phyloP scores from a whole-genome alignment of 2,329 filamentous ascomycete genomes.

The Mycogone perniciosa region DNA sequence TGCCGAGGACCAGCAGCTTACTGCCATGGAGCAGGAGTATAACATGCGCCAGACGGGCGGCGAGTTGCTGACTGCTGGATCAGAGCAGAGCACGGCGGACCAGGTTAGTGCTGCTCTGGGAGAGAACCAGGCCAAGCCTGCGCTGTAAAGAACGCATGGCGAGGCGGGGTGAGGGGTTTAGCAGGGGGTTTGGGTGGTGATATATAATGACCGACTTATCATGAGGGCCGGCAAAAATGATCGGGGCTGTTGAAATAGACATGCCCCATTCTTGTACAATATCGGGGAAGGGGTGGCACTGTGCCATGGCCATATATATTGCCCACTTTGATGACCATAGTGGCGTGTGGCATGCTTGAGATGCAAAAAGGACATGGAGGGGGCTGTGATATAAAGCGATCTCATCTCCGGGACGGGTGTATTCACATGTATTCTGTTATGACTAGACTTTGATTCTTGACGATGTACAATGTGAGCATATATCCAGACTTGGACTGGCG shows the following conservation, averaged over 20 bases:
- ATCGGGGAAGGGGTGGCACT: background rate
- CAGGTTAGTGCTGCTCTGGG: conserved; percentile 46
- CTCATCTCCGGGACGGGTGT: conserved; percentile 16
- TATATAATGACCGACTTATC: background rate
- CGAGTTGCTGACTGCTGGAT: conserved; percentile 54
- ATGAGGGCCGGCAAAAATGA: background rate
- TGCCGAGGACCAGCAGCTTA: conserved; percentile 91
- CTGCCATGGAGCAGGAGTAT: conserved; percentile 97
- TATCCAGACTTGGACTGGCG: background rate
- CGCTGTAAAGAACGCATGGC: conserved; percentile 35
- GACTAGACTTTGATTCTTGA: conserved; percentile 3
- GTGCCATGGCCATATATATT: background rate
- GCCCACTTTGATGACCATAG: background rate
- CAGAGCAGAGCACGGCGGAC: conserved; percentile 40
- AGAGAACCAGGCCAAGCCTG: conserved; percentile 39
- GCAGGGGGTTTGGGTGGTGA: background rate
- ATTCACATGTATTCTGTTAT: conserved; percentile 1
- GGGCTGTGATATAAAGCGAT: conserved; percentile 9
- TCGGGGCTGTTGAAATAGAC: background rate
- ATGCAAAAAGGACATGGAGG: no score
- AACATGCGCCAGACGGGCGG: conserved; percentile 88
- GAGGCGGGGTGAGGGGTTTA: background rate
- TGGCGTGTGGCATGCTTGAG: no score
- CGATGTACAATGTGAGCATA: background rate
- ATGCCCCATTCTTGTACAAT: background rate